Evolutionary conservation across 768 basidiomycete species (phyloP), one percentile per base, ranked within the genome.

Genomic region (Leccinum fibrillosum): DNA sequence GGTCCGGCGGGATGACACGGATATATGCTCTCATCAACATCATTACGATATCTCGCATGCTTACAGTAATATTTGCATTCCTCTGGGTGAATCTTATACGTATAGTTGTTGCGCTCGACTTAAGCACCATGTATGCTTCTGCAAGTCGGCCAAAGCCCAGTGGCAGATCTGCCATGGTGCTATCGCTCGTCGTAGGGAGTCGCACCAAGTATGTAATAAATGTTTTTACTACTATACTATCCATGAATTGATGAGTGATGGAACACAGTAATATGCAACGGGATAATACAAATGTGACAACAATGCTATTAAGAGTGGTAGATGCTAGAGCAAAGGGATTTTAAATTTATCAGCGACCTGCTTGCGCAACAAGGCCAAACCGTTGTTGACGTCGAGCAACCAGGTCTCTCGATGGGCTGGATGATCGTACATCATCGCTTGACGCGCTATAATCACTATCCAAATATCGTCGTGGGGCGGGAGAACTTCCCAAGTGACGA

Each of bases 401-500:
- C 21, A 80, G 53, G 35, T 79, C 78, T 57, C 77, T 75, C 52
- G 80, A 75, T 7, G 83, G 83, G 59, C 83, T 84, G 25, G 72
- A 72, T 15, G 75, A 74, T 2, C 63, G 70, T 15, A 76, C 77
- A 64, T 83, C 84, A 64, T 85, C 84, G 64, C 80, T 80, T 4
- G 75, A 72, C 1, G 72, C 71, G 55, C 80, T 77, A 32, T 72
- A 69, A 54, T 76, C 69, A 19, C 57, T 60, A 32, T 54, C 64
- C 59, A 72, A 68, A 21, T 69, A 62, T 42, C 80, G 78, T 35
- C 77, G 82, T 44, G 80, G 70, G 21, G 76, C 78, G 6, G 88
- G 86, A 8, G 88, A 90, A 39, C 83, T 32, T 32, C 32, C 81
- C 32, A 89, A 70, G 63, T 85, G 84, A 59, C 81, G 80, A n/a